A percentile compares a stretch with the other conserved stretches of the same genome.
Conservation (phyloP, 352 stramenopile species). For the Phytophthora megakarya region DNA sequence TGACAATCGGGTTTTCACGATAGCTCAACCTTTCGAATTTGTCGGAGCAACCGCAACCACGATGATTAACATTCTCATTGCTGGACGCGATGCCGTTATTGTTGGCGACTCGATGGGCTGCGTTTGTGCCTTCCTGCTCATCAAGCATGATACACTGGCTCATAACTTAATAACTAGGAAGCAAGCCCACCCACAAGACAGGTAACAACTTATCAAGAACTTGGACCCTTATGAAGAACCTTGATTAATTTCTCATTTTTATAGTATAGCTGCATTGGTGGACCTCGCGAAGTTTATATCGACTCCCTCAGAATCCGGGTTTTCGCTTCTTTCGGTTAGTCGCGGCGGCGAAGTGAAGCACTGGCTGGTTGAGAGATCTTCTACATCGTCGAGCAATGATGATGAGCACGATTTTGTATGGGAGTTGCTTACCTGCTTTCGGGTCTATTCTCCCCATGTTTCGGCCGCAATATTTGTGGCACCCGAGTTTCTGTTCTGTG, state of each 20-base stretch:
- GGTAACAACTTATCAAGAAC: conserved; percentile 14
- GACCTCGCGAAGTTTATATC: conserved; percentile 11
- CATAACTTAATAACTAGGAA: conserved; percentile 15
- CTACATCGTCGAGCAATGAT: background rate
- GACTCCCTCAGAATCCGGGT: background rate
- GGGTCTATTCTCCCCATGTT: conserved; percentile 41
- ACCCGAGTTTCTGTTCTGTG: conserved; percentile 56
- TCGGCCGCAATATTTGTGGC: conserved; percentile 39
- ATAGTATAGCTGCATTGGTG: conserved; percentile 24
- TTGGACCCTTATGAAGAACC: background rate
- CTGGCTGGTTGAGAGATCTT: conserved; percentile 33
- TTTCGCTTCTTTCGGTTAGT: conserved; percentile 40
- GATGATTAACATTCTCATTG: conserved; percentile 23
- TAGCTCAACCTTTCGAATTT: conserved; percentile 24
- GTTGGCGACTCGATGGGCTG: conserved; percentile 29
- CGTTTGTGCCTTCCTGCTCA: conserved; percentile 20
- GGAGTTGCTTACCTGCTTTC: conserved; percentile 52
- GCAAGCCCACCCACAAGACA: conserved; percentile 31
- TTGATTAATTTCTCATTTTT: conserved; percentile 2
- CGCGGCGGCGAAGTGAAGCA: conserved; percentile 52
- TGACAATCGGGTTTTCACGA: conserved; percentile 37
- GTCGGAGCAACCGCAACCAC: conserved; percentile 15
- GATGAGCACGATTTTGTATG: conserved; percentile 27
- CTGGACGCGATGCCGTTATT: conserved; percentile 10
- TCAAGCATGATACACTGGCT: background rate